phyloP scores from a whole-genome alignment of 2,329 filamentous ascomycete genomes.

The Exophiala alcalophila region DNA sequence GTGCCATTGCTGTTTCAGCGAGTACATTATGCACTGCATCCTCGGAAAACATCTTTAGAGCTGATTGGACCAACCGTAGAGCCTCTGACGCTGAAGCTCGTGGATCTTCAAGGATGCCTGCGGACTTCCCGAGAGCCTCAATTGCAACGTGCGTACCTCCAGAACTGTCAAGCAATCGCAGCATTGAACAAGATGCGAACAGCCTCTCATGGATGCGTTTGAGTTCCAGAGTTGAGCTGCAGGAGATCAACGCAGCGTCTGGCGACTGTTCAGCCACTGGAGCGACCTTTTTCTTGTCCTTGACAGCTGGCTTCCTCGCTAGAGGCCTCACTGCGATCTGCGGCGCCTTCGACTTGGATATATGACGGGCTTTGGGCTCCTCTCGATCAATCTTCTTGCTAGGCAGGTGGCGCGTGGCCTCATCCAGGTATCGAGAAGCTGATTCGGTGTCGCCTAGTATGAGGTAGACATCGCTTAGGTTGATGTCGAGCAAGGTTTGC shows the following conservation, averaged over 20 bases:
- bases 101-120: constrained; percentile 60
- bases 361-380: background rate
- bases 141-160: background rate
- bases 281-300: constrained; percentile 3
- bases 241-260: background rate
- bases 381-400: background rate
- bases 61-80: constrained; percentile 60
- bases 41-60: constrained; percentile 20
- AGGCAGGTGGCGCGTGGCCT: constrained; percentile 4
- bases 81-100: constrained; percentile 50
- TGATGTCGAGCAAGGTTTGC: constrained; percentile 4
- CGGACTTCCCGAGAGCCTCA: constrained; percentile 59
- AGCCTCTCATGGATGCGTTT: constrained; percentile 1
- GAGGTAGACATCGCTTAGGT: constrained; percentile 16
- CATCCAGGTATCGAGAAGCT: constrained; percentile 9
- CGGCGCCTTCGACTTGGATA: background rate
- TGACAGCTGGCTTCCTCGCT: constrained; percentile 9
- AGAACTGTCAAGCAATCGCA: constrained; percentile 44
- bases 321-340: constrained; percentile 1
- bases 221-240: background rate
- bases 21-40: constrained; percentile 83
- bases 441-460: constrained; percentile 7
- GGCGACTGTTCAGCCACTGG: background rate
- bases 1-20: constrained; percentile 88
- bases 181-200: constrained; percentile 1